Conservation (phyloP, 257 asterid species). For the Capsicum pubescens region DNA sequence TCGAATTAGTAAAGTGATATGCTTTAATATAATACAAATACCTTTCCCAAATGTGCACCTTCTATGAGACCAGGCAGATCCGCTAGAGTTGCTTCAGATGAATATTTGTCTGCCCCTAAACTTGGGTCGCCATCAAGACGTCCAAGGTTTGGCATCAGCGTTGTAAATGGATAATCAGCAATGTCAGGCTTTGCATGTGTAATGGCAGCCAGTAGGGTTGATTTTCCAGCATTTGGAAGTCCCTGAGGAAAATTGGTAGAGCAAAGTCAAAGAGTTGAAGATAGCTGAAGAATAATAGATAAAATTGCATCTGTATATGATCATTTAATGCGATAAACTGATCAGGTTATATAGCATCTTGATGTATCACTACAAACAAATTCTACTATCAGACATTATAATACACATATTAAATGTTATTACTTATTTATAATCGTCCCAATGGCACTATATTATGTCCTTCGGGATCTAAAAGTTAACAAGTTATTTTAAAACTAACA, state of each 20-base stretch:
- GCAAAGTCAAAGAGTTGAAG: conserved; percentile 26
- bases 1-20: neutral
- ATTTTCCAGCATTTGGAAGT: conserved; percentile 98
- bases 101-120: conserved; percentile 76
- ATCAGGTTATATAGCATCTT: neutral
- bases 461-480: neutral
- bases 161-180: conserved; percentile 97
- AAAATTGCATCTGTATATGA: neutral
- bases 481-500: neutral
- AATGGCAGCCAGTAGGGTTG: conserved; percentile 84
- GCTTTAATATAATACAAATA: conserved; percentile 33
- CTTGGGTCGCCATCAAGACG: conserved; percentile 94
- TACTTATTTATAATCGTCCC: neutral
- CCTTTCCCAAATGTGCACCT: conserved; percentile 99
- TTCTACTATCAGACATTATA: neutral
- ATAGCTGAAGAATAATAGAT: neutral
- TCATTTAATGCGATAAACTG: neutral
- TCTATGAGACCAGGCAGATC: conserved; percentile 98
- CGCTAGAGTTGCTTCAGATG: conserved; percentile 93
- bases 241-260: conserved; percentile 58
- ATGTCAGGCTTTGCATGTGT: conserved; percentile 95
- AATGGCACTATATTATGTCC: neutral
- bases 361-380: neutral
- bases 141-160: conserved; percentile 96
- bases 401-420: neutral